These are phyloP conservation scores for Durotheca rogersii DNA, from an alignment of 495 filamentous ascomycete genomes.

Conservation along the genomic window DNA sequence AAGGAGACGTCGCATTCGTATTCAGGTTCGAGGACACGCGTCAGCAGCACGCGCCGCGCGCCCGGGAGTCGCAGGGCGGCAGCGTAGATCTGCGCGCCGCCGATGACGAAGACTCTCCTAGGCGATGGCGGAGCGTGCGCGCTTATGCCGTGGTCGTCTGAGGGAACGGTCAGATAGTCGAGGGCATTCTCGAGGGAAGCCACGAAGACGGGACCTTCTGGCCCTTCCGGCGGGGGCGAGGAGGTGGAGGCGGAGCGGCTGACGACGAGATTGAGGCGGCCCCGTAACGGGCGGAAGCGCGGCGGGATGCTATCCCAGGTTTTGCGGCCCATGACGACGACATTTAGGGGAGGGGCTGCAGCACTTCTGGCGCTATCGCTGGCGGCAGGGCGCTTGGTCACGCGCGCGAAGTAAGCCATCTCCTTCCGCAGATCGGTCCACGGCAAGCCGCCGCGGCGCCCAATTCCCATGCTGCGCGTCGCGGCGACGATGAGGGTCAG, in stretches of 20 bases:
- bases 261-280: conserved; percentile 76
- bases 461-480: conserved; percentile 81
- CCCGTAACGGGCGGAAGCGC: conserved; percentile 74
- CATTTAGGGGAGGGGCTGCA: conserved; percentile 65
- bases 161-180: conserved; percentile 33
- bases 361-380: too few relatives aligned
- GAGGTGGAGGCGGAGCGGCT: conserved; percentile 45
- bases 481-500: conserved; percentile 78
- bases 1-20: conserved; percentile 94
- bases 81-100: conserved; percentile 81
- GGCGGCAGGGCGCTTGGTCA: conserved; percentile 68
- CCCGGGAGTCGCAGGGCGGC: conserved; percentile 57
- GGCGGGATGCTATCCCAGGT: conserved; percentile 87
- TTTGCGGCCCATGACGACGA: conserved; percentile 95
- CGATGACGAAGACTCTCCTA: conserved; percentile 78
- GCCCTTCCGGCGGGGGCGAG: background rate
- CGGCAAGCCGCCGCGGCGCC: conserved; percentile 73
- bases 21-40: conserved; percentile 54
- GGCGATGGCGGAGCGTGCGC: too few relatives aligned
- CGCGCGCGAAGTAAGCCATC: conserved; percentile 91
- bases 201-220: conserved; percentile 33
- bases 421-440: conserved; percentile 87
- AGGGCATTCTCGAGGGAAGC: conserved; percentile 61
- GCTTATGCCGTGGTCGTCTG: too few relatives aligned
- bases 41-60: conserved; percentile 61